These are phyloP conservation scores for Forsythia viridissima DNA, from an alignment of 257 asterid genomes.

Conservation along the genomic window DNA sequence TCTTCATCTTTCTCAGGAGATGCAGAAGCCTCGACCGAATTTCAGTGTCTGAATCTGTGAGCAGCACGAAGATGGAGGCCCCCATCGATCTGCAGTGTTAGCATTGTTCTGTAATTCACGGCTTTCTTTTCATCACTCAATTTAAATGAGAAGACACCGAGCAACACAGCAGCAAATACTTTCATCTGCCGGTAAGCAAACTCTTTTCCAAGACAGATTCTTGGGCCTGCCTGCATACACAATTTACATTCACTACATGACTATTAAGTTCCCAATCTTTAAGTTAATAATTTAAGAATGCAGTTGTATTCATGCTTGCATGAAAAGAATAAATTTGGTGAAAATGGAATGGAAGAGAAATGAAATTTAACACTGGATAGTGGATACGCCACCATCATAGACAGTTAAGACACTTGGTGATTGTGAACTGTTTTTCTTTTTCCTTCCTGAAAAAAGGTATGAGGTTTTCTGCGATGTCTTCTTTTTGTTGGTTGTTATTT, in stretches of 20 bases:
- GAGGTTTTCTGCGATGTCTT: not conserved
- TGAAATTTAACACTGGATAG: no score
- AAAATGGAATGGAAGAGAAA: no score
- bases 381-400: no score
- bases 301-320: not conserved
- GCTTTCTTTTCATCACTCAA: constrained; percentile 37
- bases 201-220: constrained; percentile 61
- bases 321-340: no score
- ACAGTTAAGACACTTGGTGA: no score
- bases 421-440: no score
- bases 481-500: not conserved
- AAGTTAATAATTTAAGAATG: not conserved
- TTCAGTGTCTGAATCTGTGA: constrained; percentile 6
- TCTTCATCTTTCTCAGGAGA: not conserved
- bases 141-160: constrained; percentile 48
- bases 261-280: not conserved
- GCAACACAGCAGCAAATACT: constrained; percentile 47
- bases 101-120: constrained; percentile 53
- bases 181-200: constrained; percentile 73
- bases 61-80: constrained; percentile 42
- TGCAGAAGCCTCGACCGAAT: not conserved
- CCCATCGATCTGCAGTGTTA: constrained; percentile 54
- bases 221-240: constrained; percentile 51
- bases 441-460: not conserved
- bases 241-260: not conserved